Evolutionary conservation across 1,284 basidiomycete genomes (phyloP).

Genomic region (Chalciporus sp.): DNA sequence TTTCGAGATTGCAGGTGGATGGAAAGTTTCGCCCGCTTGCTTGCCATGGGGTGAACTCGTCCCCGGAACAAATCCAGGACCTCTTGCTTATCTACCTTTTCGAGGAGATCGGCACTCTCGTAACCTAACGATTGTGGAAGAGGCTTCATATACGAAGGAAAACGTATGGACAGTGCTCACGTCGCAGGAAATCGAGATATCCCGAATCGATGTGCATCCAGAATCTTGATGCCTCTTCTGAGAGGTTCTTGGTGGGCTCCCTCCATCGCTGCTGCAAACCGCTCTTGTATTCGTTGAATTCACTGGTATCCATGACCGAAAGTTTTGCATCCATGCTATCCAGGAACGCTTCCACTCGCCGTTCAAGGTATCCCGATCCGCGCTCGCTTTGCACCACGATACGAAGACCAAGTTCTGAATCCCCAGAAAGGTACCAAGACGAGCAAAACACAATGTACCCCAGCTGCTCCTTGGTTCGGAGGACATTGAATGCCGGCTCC

Average conservation of each 20-base stretch:
- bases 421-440: constrained; percentile 56
- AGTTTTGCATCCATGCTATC: constrained; percentile 66
- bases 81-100: constrained; percentile 71
- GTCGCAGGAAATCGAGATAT: constrained; percentile 67
- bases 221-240: constrained; percentile 65
- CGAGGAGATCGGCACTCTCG: constrained; percentile 27
- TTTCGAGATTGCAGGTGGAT: constrained; percentile 79
- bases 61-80: constrained; percentile 76
- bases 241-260: constrained; percentile 76
- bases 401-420: constrained; percentile 78
- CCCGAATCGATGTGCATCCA: constrained; percentile 73
- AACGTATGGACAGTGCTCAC: constrained; percentile 42
- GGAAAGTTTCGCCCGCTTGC: constrained; percentile 76
- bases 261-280: constrained; percentile 65
- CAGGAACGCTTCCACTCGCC: constrained; percentile 87
- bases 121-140: constrained; percentile 15
- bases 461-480: constrained; percentile 96
- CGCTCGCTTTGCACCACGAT: constrained; percentile 93
- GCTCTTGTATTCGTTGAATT: constrained; percentile 67
- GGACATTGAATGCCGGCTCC: constrained; percentile 92
- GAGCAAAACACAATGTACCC: constrained; percentile 85
- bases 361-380: constrained; percentile 82
- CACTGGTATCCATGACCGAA: constrained; percentile 58
- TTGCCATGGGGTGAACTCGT: constrained; percentile 72
- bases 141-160: not conserved